Evolutionary conservation across 148 eudicot genomes (phyloP), one percentile per base, ranked within the genome.

Genomic region (Camellia sinensis): DNA sequence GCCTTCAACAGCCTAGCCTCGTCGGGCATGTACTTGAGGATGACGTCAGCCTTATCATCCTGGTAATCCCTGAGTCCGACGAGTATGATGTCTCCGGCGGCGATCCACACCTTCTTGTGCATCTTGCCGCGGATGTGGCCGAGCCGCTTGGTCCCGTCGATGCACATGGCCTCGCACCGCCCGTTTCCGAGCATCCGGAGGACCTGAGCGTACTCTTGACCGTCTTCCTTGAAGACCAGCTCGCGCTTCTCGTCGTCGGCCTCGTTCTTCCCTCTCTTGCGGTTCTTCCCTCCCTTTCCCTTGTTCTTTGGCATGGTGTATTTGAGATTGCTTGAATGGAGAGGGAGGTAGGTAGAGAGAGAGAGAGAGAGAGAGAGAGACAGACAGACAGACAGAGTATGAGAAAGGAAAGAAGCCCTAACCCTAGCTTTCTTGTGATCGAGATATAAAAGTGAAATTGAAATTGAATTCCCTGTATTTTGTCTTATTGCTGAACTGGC

Each of bases 21-120:
- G 45, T 84, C 83, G 11, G 83, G 83, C 86, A 80, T 80, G 63
- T 84, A 80, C 77, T 84, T 84, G 44, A 80, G 81, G 43, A 80
- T 84, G 57, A 84, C 86, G 74, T 91, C 90, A 68, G 89, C 90
- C 87, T 89, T 75, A 52, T 56, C 93, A 71, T 90, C 98, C 91
- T 94, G 98, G 84, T 95, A 95, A 72, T 95, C 97, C 18, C 97
- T 85, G 46, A 95, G 91, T 0, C 98, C 98, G 14, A 95, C 93
- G 12, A 95, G 94, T 73, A 94, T 83, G 67, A 94, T 94, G 78
- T 94, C 98, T n/a, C 98, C 98, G 60, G 98, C 97, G 44, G 94
- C 95, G 65, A 95, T 95, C 98, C 98, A 95, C 18, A 95, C 97
- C 85, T 95, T 95, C 86, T 95, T 95, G 71, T 95, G 98, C 98